These are phyloP conservation scores for Royoungia palumana DNA, from an alignment of 768 basidiomycete genomes.

Conservation along the genomic window DNA sequence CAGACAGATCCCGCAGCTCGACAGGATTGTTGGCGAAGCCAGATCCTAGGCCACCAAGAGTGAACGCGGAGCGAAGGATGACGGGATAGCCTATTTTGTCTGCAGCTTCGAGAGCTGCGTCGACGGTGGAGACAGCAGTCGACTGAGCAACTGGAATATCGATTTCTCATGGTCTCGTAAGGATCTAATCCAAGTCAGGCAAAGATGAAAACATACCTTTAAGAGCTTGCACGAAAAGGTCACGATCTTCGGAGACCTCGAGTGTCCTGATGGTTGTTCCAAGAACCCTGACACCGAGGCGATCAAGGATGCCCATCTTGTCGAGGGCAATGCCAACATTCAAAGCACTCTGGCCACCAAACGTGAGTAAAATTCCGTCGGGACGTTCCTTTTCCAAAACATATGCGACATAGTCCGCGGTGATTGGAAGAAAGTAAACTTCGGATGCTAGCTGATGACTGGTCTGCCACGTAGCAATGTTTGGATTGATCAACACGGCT, in stretches of 20 bases:
- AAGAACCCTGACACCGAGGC: slow-evolving; percentile 88
- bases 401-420: slow-evolving; percentile 96
- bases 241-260: slow-evolving; percentile 95
- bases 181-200: background rate
- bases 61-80: slow-evolving; percentile 94
- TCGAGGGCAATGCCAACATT: slow-evolving; percentile 98
- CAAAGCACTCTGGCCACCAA: slow-evolving; percentile 96
- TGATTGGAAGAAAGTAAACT: slow-evolving; percentile 97
- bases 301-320: slow-evolving; percentile 92
- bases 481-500: slow-evolving; percentile 96
- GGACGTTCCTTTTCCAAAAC: slow-evolving; percentile 98
- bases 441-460: slow-evolving; percentile 95
- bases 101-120: slow-evolving; percentile 89
- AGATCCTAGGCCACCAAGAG: slow-evolving; percentile 96
- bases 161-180: slow-evolving; percentile 2
- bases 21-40: slow-evolving; percentile 95
- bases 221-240: slow-evolving; percentile 92
- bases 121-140: slow-evolving; percentile 93
- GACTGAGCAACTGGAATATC: slow-evolving; percentile 74
- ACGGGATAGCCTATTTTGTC: slow-evolving; percentile 94
- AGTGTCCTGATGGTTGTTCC: slow-evolving; percentile 94
- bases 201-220: slow-evolving; percentile 59
- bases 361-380: slow-evolving; percentile 95
- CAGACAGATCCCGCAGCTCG: slow-evolving; percentile 91
- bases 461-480: slow-evolving; percentile 99